These are phyloP conservation scores for Parathielavia hyrcaniae DNA, from an alignment of 495 filamentous ascomycete species.

Conservation along the genomic window DNA sequence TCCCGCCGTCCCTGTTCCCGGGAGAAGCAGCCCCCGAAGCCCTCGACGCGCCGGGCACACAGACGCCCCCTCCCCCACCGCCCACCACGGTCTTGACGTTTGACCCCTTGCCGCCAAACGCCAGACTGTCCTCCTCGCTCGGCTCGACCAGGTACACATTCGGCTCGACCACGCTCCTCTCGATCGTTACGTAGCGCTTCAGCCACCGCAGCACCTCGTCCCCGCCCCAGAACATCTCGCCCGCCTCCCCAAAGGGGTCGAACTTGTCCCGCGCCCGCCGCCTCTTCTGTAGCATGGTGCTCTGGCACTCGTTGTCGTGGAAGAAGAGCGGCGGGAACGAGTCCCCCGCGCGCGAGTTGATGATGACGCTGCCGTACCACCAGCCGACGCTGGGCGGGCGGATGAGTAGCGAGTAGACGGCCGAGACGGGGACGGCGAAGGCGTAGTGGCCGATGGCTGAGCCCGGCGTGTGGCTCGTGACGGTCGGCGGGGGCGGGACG, in stretches of 20 bases:
- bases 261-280: constrained; percentile 73
- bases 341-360: constrained; percentile 84
- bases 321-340: constrained; percentile 95
- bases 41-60: constrained; percentile 21
- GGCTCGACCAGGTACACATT: constrained; percentile 91
- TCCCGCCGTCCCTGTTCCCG: constrained; percentile 57
- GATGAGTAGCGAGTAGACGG: constrained; percentile 84
- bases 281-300: constrained; percentile 90
- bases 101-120: constrained; percentile 64
- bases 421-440: constrained; percentile 83
- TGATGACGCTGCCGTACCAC: constrained; percentile 95
- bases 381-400: constrained; percentile 90
- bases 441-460: constrained; percentile 71
- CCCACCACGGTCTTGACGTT: constrained; percentile 33
- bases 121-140: constrained; percentile 69
- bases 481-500: constrained; percentile 82
- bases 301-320: constrained; percentile 93
- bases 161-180: constrained; percentile 74
- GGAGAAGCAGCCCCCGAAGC: constrained; percentile 25
- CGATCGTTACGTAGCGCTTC: constrained; percentile 71
- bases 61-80: constrained; percentile 21
- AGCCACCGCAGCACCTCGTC: constrained; percentile 94
- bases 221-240: constrained; percentile 92
- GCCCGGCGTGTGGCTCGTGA: constrained; percentile 57
- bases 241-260: constrained; percentile 80